phyloP scores from a whole-genome alignment of 2,329 filamentous ascomycete species.

The Hymenoscyphus scutula region DNA sequence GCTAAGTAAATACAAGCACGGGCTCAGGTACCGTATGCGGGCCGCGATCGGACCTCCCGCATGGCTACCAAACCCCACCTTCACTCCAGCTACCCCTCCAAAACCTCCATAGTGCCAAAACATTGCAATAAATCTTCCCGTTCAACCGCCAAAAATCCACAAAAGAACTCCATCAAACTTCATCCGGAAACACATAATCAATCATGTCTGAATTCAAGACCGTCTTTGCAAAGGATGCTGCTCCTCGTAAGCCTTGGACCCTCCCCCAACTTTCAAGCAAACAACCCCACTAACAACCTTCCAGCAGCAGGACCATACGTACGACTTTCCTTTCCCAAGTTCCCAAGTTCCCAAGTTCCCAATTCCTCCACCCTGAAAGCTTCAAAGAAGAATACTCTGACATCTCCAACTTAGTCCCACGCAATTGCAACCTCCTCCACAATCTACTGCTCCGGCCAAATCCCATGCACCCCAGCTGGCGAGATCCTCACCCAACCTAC shows the following conservation, averaged over 20 bases:
- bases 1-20: neutral
- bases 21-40: neutral
- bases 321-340: no score
- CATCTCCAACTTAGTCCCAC: conserved; percentile 49
- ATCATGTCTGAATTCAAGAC: conserved; percentile 36
- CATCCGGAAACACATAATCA: neutral
- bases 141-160: neutral
- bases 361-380: conserved; percentile 11
- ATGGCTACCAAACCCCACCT: neutral
- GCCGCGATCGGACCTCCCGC: neutral
- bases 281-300: conserved; percentile 13
- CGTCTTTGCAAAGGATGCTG: conserved; percentile 37
- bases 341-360: neutral
- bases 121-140: neutral
- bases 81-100: neutral
- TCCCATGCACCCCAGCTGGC: conserved; percentile 34
- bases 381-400: conserved; percentile 15
- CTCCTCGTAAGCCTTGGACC: conserved; percentile 32
- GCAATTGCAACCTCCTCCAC: conserved; percentile 63
- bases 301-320: conserved; percentile 34
- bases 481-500: conserved; percentile 43
- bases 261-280: conserved; percentile 5
- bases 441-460: conserved; percentile 64
- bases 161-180: neutral
- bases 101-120: neutral